Base-by-base conservation (phyloP, 1,139 yeast species). In the Pichia sp. region DNA sequence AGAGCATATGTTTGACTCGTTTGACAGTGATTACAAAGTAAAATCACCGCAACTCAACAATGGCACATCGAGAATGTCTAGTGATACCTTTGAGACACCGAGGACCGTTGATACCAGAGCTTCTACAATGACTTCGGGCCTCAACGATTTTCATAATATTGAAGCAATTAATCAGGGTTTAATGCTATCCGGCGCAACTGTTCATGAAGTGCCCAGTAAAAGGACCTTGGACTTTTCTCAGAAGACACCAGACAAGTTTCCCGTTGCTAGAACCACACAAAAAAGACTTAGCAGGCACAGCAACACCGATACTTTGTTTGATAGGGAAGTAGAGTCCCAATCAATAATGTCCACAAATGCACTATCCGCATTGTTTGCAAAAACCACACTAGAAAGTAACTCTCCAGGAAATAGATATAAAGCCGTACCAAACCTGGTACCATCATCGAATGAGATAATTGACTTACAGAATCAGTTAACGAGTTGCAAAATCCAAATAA, bases 401-500 rank as follows among this genome's bases (percentile, higher is more conserved):
- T n/a, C n/a, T n/a, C n/a, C n/a, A n/a, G n/a, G n/a, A n/a, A n/a
- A n/a, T 10, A 3, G 17, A 18, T n/a, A 13, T 3, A 26, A 29
- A n/a, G n/a, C 19, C 7, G n/a, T 5, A 3, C 6, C 23, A 6
- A 13, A 34, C 10, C 20, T 24, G 11, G 6, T 21, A 11, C 26
- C 35, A 6, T 27, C 37, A 7, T 21, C 27, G 4, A 18, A 27
- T 13, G 56, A 54, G 17, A 29, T 50, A 6, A 48, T 42, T 19
- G 41, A 35, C 3, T 30, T 55, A 9, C 50, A 51, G 19, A 51
- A 49, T 31, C 52, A 53, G 25, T 37, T 55, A 12, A 55, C 52
- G 1, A 50, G 53, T 38, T 53, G 52, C 32, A 53, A 48, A 40
- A 48, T 55, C 17, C 57, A 55, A 30, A 34, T 55, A 19, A 48